Percentiles rank a stretch among this genome's conserved stretches.
phyloP scores from a whole-genome alignment of 257 asterid species.

The Avicennia marina region DNA sequence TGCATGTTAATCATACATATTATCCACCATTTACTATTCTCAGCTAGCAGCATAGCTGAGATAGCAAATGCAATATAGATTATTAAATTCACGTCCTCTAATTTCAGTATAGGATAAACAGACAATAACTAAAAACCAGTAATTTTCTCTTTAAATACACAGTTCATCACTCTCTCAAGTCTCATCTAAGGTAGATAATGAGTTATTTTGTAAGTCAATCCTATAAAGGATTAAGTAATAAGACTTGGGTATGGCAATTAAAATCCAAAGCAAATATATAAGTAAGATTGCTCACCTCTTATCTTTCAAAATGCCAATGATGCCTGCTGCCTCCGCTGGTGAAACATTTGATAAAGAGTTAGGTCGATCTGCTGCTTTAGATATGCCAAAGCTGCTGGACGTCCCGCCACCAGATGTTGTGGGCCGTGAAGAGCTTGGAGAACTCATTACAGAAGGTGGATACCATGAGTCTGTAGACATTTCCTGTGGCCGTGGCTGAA shows the following conservation, averaged over 20 bases:
- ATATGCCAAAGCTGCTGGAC: slow-evolving; percentile 36
- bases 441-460: slow-evolving; percentile 51
- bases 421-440: slow-evolving; percentile 72
- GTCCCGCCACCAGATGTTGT: slow-evolving; percentile 55
- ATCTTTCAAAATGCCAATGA: slow-evolving; percentile 56
- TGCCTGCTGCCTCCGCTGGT: slow-evolving; percentile 80
- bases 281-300: slow-evolving; percentile 44
- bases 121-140: background rate
- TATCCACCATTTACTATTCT: background rate
- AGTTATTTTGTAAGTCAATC: no score
- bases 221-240: background rate
- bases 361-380: slow-evolving; percentile 55
- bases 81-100: background rate
- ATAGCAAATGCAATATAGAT: background rate
- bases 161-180: background rate
- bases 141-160: no score
- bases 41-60: background rate
- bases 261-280: background rate
- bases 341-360: slow-evolving; percentile 62
- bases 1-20: background rate
- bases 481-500: slow-evolving; percentile 62
- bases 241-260: no score
- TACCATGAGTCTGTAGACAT: slow-evolving; percentile 67
- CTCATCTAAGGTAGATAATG: no score
- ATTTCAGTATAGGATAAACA: background rate